A percentile compares a stretch with the other conserved stretches of the same genome.
These are phyloP conservation scores for Aspergillus sclerotialis DNA, from an alignment of 2,329 filamentous ascomycete species.

Conservation along the genomic window DNA sequence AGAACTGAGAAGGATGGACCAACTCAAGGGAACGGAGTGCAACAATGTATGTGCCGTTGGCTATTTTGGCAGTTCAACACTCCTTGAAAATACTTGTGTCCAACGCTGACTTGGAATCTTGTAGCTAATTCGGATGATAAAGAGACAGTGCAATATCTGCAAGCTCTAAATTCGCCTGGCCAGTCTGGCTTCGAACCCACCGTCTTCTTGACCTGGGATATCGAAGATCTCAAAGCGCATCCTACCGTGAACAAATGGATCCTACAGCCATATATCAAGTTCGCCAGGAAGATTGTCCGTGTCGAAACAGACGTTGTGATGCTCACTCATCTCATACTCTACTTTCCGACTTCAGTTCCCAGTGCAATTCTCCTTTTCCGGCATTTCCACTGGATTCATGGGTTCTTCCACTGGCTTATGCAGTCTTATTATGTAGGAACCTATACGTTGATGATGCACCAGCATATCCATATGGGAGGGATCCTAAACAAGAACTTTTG, in stretches of 20 bases:
- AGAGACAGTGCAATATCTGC: conserved; percentile 37
- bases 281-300: conserved; percentile 53
- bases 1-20: too few species aligned
- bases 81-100: too few species aligned
- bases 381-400: conserved; percentile 62
- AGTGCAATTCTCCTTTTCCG: conserved; percentile 60
- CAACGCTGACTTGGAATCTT: too few species aligned
- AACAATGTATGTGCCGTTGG: too few species aligned
- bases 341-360: conserved; percentile 62
- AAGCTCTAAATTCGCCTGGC: conserved; percentile 44
- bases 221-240: conserved; percentile 34
- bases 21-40: too few species aligned
- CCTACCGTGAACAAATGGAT: conserved; percentile 42
- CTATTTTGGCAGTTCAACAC: too few species aligned
- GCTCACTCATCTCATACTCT: conserved; percentile 67
- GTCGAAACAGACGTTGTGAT: conserved; percentile 68
- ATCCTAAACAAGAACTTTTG: conserved; percentile 52
- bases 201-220: conserved; percentile 48
- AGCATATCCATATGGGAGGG: conserved; percentile 73
- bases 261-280: conserved; percentile 53
- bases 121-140: too few species aligned
- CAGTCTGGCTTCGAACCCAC: conserved; percentile 48
- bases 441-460: conserved; percentile 77
- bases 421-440: conserved; percentile 63
- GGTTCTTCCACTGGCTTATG: conserved; percentile 57